A percentile compares a stretch with the other conserved stretches of the same genome.
Evolutionary conservation across 2,329 filamentous ascomycete species (phyloP).

Genomic region (Diaporthe citriasiana): DNA sequence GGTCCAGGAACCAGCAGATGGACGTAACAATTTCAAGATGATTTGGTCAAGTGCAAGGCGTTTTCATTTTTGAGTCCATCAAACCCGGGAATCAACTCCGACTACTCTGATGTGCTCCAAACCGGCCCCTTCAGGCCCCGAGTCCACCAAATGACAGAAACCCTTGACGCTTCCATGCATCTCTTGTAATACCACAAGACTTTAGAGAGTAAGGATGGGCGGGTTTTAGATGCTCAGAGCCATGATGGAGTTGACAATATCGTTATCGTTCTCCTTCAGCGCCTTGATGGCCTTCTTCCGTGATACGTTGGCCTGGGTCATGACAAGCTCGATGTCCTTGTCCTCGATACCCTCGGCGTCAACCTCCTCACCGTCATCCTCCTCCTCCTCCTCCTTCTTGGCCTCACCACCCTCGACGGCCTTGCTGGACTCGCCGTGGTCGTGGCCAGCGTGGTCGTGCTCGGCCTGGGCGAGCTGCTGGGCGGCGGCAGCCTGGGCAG

Average conservation of each 20-base stretch:
- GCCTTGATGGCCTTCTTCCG: constrained; percentile 99
- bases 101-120: constrained; percentile 37
- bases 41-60: constrained; percentile 34
- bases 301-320: constrained; percentile 96
- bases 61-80: constrained; percentile 41
- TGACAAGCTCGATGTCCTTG: constrained; percentile 99
- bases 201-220: constrained; percentile 1
- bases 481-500: constrained; percentile 94
- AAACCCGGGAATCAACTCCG: constrained; percentile 28
- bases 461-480: constrained; percentile 90
- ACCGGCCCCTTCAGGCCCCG: constrained; percentile 20
- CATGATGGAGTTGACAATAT: constrained; percentile 99
- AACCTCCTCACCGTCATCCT: constrained; percentile 95
- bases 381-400: constrained; percentile 85
- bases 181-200: constrained; percentile 7
- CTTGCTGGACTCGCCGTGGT: constrained; percentile 79
- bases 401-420: constrained; percentile 71
- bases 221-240: constrained; percentile 82
- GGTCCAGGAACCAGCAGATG: not conserved
- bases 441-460: constrained; percentile 76
- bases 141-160: constrained; percentile 37
- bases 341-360: constrained; percentile 95
- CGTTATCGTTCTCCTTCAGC: constrained; percentile 98
- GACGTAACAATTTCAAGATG: not conserved
- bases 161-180: constrained; percentile 23